These are phyloP conservation scores for Penicillium verhagenii DNA, from an alignment of 495 filamentous ascomycete species.

Conservation along the genomic window DNA sequence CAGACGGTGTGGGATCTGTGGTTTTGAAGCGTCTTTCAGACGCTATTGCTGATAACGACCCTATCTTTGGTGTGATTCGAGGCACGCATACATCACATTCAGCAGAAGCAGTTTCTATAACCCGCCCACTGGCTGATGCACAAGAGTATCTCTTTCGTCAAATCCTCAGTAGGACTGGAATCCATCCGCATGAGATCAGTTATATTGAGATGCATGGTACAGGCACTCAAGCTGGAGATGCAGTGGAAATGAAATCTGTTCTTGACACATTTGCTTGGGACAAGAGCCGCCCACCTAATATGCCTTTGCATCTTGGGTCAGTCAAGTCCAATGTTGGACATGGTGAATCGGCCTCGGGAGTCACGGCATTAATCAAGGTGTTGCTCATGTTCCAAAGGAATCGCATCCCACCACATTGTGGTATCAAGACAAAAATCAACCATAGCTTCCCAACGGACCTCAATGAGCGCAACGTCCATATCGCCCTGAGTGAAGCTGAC, in stretches of 20 bases:
- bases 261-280: constrained; percentile 27
- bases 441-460: constrained; percentile 18
- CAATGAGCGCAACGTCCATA: constrained; percentile 27
- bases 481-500: constrained; percentile 12
- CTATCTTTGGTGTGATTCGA: constrained; percentile 38
- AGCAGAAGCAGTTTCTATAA: constrained; percentile 38
- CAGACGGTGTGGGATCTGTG: constrained; percentile 49
- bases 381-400: constrained; percentile 32
- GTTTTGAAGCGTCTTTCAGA: constrained; percentile 46
- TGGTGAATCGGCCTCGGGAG: constrained; percentile 30
- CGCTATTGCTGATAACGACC: constrained; percentile 43
- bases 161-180: constrained; percentile 41
- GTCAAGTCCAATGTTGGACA: constrained; percentile 39
- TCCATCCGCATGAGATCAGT: constrained; percentile 46
- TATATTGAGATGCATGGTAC: constrained; percentile 54
- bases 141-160: too few species aligned
- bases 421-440: constrained; percentile 44
- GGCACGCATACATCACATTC: constrained; percentile 37
- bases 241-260: constrained; percentile 27
- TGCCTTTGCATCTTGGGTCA: constrained; percentile 22
- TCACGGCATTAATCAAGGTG: constrained; percentile 31
- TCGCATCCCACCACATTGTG: constrained; percentile 31
- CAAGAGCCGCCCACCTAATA: too few species aligned
- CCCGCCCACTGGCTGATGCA: constrained; percentile 43
- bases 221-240: constrained; percentile 41